Evolutionary conservation across 73 alveolate genomes (phyloP).

Genomic region (Paramecium bursaria): DNA sequence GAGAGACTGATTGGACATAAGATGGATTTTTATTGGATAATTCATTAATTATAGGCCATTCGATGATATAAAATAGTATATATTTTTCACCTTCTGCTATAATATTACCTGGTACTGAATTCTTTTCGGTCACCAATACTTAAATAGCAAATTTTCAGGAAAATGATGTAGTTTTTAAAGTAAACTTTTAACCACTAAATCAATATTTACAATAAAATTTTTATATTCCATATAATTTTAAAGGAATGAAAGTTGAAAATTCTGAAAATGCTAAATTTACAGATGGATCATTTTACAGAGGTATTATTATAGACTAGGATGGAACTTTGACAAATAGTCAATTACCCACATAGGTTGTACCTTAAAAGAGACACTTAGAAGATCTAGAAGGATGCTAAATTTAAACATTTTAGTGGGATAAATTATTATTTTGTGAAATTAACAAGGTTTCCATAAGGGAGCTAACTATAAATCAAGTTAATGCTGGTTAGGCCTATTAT

Average conservation of each 20-base stretch:
- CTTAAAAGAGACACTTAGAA: constrained; percentile 61
- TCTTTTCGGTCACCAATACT: no score
- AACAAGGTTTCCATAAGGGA: constrained; percentile 29
- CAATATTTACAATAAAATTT: no score
- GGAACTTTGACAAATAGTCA: constrained; percentile 62
- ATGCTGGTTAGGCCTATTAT: neutral
- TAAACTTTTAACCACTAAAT: no score
- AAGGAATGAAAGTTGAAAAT: constrained; percentile 8
- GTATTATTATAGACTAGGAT: constrained; percentile 72
- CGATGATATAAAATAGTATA: no score
- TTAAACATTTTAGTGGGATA: constrained; percentile 45
- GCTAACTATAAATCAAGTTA: constrained; percentile 20
- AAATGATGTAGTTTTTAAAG: no score
- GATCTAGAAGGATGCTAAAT: constrained; percentile 11
- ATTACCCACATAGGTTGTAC: constrained; percentile 31
- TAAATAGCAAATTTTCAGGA: no score
- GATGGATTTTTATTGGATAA: no score
- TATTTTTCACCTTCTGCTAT: no score
- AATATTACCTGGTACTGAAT: no score
- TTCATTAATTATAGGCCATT: no score
- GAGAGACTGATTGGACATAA: no score
- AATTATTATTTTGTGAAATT: constrained; percentile 36
- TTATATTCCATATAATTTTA: no score
- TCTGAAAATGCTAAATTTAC: constrained; percentile 21
- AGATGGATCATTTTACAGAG: constrained; percentile 39